Conservation (phyloP, 106 monocot species). For the Vanilla planifolia region DNA sequence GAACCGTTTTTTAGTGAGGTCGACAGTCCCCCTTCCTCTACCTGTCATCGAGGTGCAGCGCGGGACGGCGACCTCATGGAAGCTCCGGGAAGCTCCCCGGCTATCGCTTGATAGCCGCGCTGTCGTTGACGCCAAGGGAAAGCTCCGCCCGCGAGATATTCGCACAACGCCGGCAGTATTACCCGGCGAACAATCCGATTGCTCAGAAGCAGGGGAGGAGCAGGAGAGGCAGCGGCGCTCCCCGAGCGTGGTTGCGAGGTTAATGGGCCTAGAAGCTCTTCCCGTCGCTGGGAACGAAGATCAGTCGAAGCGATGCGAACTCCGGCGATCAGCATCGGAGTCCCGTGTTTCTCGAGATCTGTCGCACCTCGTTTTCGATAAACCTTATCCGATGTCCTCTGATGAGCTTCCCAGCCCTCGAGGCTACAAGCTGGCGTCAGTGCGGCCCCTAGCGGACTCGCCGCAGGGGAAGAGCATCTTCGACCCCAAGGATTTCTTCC, state of each 20-base stretch:
- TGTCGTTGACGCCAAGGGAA: slow-evolving; percentile 24
- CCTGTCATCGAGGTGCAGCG: slow-evolving; percentile 50
- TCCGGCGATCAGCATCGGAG: slow-evolving; percentile 77
- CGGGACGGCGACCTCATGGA: slow-evolving; percentile 47
- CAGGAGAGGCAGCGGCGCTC: slow-evolving; percentile 46
- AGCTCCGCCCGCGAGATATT: slow-evolving; percentile 48
- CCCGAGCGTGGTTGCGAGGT: slow-evolving; percentile 77
- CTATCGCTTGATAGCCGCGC: slow-evolving; percentile 89
- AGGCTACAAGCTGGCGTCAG: neutral
- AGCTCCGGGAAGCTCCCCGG: slow-evolving; percentile 62
- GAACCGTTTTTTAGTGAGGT: slow-evolving; percentile 10
- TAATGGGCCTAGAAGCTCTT: slow-evolving; percentile 86
- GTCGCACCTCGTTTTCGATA: slow-evolving; percentile 33
- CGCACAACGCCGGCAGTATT: slow-evolving; percentile 22
- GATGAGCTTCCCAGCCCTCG: neutral
- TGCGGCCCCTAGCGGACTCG: neutral
- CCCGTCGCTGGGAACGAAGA: slow-evolving; percentile 19
- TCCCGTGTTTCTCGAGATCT: slow-evolving; percentile 57
- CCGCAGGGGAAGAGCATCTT: slow-evolving; percentile 55
- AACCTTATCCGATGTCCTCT: neutral
- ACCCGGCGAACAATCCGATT: neutral
- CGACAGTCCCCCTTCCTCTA: slow-evolving; percentile 17
- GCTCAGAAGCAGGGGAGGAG: slow-evolving; percentile 18
- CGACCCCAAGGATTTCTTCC: slow-evolving; percentile 63
- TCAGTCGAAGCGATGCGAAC: slow-evolving; percentile 24